Evolutionary conservation across 768 basidiomycete species (phyloP), one percentile per base, ranked within the genome.

Genomic region (Pleurotus cornucopiae): DNA sequence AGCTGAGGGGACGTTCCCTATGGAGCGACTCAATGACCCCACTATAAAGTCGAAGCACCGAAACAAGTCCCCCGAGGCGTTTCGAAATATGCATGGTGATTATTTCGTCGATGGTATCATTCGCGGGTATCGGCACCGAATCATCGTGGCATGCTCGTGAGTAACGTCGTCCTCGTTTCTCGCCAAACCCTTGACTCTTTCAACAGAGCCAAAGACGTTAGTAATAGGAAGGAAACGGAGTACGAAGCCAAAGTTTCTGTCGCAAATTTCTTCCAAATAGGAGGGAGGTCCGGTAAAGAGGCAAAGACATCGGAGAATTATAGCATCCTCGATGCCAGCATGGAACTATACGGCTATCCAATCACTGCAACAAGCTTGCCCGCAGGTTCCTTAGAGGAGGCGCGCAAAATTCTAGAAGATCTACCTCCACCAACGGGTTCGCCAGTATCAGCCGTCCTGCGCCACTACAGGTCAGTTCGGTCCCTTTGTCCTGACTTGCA

Each of bases 141-240:
- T 49, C 13, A 49, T 49, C 12, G 48, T 49, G 30, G 48, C 48
- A 12, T 49, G 48, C 30, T 26, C 48, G 48, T 49, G 26, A 12
- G 18, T 26, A 26, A 4, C 26, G 26, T 26, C 26, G 26, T 26
- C 26, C 26, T 26, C 26, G 26, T 26, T 26, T 26, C 26, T 26
- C 4, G 26, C 26, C 26, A 26, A 26, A 26, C 26, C 26, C 4
- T 26, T 4, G 26, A 26, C 26, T 21, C 25, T 13, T 25, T 13
- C 25, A 9, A 14, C 18, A 49, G n/a, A n/a, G 47, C 34, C 23
- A 49, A 49, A 25, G 47, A 34, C 37, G 5, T 26, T 1, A 3
- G 14, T 12, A 49, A 34, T 1, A 26, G 1, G 14, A 37, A 34
- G 48, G 16, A 12, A 30, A 30, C 26, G 11, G 48, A 25, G 26